Evolutionary conservation across 1,139 yeast genomes (phyloP).

Genomic region (Blastobotrys ciferrii): DNA sequence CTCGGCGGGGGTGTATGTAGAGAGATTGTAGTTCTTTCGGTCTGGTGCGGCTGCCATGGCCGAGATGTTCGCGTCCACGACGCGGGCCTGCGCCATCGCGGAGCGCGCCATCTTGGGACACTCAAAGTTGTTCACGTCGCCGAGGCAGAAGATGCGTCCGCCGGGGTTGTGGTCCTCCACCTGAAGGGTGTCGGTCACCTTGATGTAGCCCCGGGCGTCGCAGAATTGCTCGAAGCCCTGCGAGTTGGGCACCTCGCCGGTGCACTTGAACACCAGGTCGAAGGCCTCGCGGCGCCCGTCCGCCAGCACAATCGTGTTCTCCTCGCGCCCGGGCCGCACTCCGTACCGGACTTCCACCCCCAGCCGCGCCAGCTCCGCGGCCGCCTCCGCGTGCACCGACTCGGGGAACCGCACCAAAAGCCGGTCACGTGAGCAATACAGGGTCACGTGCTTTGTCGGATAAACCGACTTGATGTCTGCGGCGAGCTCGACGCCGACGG

Average conservation of each 20-base stretch:
- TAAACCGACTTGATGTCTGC: slow-evolving; percentile 28
- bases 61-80: slow-evolving; percentile 19
- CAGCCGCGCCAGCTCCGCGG: slow-evolving; percentile 16
- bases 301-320: slow-evolving; percentile 3
- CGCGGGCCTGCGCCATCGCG: slow-evolving; percentile 20
- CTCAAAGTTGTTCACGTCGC: slow-evolving; percentile 23
- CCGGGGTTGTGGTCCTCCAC: slow-evolving; percentile 12
- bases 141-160: slow-evolving; percentile 24
- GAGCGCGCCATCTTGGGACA: slow-evolving; percentile 25
- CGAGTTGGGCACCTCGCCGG: slow-evolving; percentile 20
- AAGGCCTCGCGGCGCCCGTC: slow-evolving; percentile 16
- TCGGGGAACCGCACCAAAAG: slow-evolving; percentile 20
- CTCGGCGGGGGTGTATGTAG: slow-evolving; percentile 16
- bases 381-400: slow-evolving; percentile 18
- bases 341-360: slow-evolving; percentile 20
- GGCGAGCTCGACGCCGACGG: slow-evolving; percentile 30
- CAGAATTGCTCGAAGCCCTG: slow-evolving; percentile 12
- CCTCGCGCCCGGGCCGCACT: slow-evolving; percentile 14
- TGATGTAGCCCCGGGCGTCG: slow-evolving; percentile 17
- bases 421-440: slow-evolving; percentile 20
- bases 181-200: slow-evolving; percentile 23
- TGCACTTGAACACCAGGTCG: slow-evolving; percentile 22
- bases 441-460: slow-evolving; percentile 21
- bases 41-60: slow-evolving; percentile 11
- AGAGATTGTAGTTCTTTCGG: background rate